phyloP scores from a whole-genome alignment of 75 land plant genomes.

The Adiantum capillusveneris region DNA sequence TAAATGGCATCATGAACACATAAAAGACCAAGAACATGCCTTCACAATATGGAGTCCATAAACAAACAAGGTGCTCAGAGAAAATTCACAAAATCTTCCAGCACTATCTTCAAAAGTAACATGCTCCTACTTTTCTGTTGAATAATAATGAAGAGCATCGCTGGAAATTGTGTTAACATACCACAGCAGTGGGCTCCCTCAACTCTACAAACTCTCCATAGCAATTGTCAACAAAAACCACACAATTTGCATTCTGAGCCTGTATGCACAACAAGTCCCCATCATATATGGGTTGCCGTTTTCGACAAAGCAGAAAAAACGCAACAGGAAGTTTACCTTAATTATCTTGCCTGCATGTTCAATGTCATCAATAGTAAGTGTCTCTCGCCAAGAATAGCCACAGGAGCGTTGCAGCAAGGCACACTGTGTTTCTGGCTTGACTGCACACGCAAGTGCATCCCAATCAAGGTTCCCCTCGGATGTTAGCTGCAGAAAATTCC shows the following conservation, averaged over 20 bases:
- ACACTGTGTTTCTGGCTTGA: slow-evolving; percentile 81
- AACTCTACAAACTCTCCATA: slow-evolving; percentile 94
- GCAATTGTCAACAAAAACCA: slow-evolving; percentile 96
- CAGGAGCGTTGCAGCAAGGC: slow-evolving; percentile 91
- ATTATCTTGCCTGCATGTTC: slow-evolving; percentile 60
- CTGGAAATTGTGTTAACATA: slow-evolving; percentile 23
- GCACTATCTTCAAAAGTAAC: no score
- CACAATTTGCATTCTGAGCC: slow-evolving; percentile 76
- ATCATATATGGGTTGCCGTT: not conserved
- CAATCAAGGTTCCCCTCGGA: slow-evolving; percentile 80
- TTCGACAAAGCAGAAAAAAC: not conserved
- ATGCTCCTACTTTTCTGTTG: no score
- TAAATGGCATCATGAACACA: no score
- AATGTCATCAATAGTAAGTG: slow-evolving; percentile 69
- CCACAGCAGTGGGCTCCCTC: slow-evolving; percentile 90
- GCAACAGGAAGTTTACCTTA: slow-evolving; percentile 41
- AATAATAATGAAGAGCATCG: no score
- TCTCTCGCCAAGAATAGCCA: slow-evolving; percentile 90
- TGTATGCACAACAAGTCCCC: slow-evolving; percentile 16
- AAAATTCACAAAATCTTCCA: no score
- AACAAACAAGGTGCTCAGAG: no score
- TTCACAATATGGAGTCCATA: no score
- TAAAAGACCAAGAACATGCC: no score
- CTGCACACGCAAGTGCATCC: slow-evolving; percentile 52
- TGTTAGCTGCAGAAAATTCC: slow-evolving; percentile 76